Evolutionary conservation across 108 stramenopile species (phyloP).

Genomic region (Nannochloropsis salina): DNA sequence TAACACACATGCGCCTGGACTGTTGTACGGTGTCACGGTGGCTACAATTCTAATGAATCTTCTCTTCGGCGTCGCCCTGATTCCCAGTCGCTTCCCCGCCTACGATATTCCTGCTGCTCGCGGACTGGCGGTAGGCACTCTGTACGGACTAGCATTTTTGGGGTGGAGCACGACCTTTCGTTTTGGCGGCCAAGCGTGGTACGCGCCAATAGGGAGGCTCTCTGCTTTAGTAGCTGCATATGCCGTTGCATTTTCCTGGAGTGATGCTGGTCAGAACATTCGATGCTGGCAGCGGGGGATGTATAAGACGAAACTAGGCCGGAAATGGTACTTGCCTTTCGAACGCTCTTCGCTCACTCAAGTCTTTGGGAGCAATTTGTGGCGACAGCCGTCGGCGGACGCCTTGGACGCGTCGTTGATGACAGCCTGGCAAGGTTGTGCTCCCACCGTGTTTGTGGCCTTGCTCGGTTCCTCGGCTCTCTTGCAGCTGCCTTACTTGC

Average conservation of each 20-base stretch:
- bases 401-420: neutral
- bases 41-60: neutral
- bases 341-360: neutral
- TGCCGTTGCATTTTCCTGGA: neutral
- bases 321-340: conserved; percentile 2
- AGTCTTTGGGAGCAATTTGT: conserved; percentile 18
- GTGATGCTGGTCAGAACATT: neutral
- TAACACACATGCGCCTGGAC: neutral
- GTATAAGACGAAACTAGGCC: neutral
- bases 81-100: neutral
- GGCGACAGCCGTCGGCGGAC: conserved; percentile 15
- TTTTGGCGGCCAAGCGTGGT: neutral
- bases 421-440: neutral
- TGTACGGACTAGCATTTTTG: conserved; percentile 6
- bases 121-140: neutral
- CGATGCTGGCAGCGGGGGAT: neutral
- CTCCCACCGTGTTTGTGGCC: neutral
- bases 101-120: conserved; percentile 15
- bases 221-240: neutral
- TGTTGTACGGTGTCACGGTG: neutral
- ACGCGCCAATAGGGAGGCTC: neutral
- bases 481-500: neutral
- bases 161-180: neutral
- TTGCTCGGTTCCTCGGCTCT: neutral
- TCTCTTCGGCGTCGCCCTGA: neutral